A percentile compares a stretch with the other conserved stretches of the same genome.
phyloP scores from a whole-genome alignment of 1,139 yeast genomes.

The Hansenula sp. region DNA sequence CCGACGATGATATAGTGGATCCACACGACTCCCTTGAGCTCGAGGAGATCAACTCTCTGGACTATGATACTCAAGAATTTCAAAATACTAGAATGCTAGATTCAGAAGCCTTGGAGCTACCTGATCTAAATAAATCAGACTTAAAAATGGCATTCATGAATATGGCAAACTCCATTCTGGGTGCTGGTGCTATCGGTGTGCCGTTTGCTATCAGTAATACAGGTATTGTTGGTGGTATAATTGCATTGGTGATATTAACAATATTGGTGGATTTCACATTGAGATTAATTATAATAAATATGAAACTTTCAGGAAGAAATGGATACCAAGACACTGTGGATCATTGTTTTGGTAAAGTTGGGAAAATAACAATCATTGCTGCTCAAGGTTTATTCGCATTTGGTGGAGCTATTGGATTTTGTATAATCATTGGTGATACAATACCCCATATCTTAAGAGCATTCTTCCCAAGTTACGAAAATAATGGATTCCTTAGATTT shows the following conservation, averaged over 20 bases:
- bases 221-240: slow-evolving; percentile 72
- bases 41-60: slow-evolving; percentile 19
- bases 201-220: slow-evolving; percentile 83
- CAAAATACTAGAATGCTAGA: slow-evolving; percentile 6
- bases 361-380: slow-evolving; percentile 61
- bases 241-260: slow-evolving; percentile 58
- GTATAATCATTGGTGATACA: slow-evolving; percentile 92
- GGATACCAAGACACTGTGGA: slow-evolving; percentile 86
- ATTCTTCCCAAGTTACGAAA: slow-evolving; percentile 48
- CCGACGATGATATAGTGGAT: slow-evolving; percentile 2
- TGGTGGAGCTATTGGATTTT: slow-evolving; percentile 93
- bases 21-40: slow-evolving; percentile 12
- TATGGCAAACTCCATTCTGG: slow-evolving; percentile 91
- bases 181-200: slow-evolving; percentile 94
- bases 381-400: slow-evolving; percentile 88
- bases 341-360: slow-evolving; percentile 71
- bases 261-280: slow-evolving; percentile 85
- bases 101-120: slow-evolving; percentile 5
- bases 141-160: slow-evolving; percentile 93
- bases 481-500: slow-evolving; percentile 39
- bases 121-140: slow-evolving; percentile 24
- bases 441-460: slow-evolving; percentile 84
- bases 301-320: slow-evolving; percentile 68
- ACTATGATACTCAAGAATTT: slow-evolving; percentile 15
- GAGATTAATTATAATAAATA: slow-evolving; percentile 74